Evolutionary conservation across 805 yeast species (phyloP).

Genomic region (Deakozyma indianensis): DNA sequence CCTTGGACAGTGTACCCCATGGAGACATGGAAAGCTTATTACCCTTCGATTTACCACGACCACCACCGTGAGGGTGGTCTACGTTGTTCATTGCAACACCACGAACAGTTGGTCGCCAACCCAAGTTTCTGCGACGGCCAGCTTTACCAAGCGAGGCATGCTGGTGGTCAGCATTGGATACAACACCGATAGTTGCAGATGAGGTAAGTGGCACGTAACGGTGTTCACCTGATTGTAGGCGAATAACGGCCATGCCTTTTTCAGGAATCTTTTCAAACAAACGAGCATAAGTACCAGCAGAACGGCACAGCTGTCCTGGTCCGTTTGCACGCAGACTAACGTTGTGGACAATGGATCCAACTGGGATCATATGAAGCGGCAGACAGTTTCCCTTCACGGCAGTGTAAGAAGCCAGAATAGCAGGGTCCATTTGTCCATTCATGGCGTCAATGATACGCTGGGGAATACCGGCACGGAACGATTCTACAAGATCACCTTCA

Average conservation of each 20-base stretch:
- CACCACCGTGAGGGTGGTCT: conserved; percentile 99
- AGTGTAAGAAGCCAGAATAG: conserved; percentile 71
- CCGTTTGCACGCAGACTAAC: conserved; percentile 68
- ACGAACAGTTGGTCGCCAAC: conserved; percentile 88
- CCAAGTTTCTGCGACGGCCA: conserved; percentile 84
- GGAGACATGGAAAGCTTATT: conserved; percentile 88
- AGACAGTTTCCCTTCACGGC: conserved; percentile 90
- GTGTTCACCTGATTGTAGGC: conserved; percentile 85
- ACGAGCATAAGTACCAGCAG: conserved; percentile 93
- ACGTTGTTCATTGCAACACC: conserved; percentile 97
- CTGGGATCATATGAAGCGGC: conserved; percentile 86
- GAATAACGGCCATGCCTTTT: conserved; percentile 56
- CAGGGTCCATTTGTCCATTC: conserved; percentile 90
- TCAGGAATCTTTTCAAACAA: conserved; percentile 65
- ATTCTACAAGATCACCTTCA: conserved; percentile 82
- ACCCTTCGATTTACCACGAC: conserved; percentile 97
- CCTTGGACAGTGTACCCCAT: conserved; percentile 90
- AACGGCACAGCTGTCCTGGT: conserved; percentile 75
- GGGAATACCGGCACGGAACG: conserved; percentile 83
- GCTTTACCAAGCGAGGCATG: conserved; percentile 89
- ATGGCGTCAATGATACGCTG: conserved; percentile 56
- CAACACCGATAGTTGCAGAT: conserved; percentile 87
- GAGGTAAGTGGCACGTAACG: conserved; percentile 76
- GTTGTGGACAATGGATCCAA: conserved; percentile 80
- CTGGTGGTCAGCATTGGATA: conserved; percentile 86